Evolutionary conservation across 352 stramenopile genomes (phyloP).

Genomic region (Phytophthora meadii): DNA sequence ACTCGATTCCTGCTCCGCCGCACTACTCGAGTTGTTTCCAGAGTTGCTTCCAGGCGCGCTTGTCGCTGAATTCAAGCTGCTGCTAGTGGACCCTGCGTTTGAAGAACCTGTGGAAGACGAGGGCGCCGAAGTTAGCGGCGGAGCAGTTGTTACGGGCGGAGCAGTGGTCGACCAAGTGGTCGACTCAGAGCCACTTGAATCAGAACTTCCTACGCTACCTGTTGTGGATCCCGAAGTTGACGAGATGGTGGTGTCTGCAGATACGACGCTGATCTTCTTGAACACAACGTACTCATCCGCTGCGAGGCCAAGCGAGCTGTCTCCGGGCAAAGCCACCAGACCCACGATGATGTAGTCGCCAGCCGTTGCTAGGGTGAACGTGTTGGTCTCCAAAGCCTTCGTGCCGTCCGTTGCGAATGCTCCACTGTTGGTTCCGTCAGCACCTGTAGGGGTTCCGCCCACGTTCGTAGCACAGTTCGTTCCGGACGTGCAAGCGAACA

Average conservation of each 20-base stretch:
- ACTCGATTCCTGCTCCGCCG: constrained; percentile 6
- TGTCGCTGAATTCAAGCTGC: constrained; percentile 11
- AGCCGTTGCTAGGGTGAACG: constrained; percentile 55
- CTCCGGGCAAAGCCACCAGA: constrained; percentile 64
- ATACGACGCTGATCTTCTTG: constrained; percentile 71
- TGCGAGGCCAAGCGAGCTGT: constrained; percentile 54
- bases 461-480: constrained; percentile 73
- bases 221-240: constrained; percentile 27
- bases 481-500: constrained; percentile 67
- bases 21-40: constrained; percentile 8
- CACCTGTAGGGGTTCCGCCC: constrained; percentile 43
- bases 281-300: constrained; percentile 74
- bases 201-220: constrained; percentile 33
- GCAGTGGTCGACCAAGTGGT: constrained; percentile 17
- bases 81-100: constrained; percentile 6
- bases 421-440: constrained; percentile 41
- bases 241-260: constrained; percentile 47
- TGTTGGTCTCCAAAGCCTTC: constrained; percentile 55
- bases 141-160: constrained; percentile 32
- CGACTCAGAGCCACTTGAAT: constrained; percentile 13
- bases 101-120: constrained; percentile 36
- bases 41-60: constrained; percentile 10
- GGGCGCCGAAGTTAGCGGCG: constrained; percentile 29
- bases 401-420: constrained; percentile 49
- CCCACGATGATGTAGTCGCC: constrained; percentile 76